Conservation (phyloP, 352 stramenopile genomes). For the Achlya hypogyna region DNA sequence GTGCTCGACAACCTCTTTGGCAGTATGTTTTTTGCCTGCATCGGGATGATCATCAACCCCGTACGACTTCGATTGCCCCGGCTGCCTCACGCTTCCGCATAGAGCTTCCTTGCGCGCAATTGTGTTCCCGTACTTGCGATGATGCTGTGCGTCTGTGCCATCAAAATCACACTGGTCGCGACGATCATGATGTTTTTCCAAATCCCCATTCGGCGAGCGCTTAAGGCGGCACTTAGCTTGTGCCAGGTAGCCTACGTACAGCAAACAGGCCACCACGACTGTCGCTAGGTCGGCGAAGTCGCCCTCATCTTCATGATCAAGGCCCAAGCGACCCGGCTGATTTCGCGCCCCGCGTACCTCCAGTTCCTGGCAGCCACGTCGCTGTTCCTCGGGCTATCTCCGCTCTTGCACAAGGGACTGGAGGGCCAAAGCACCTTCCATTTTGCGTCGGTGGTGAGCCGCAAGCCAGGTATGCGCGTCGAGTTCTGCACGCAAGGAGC, state of each 20-base stretch:
- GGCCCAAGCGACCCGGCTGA: constrained; percentile 68
- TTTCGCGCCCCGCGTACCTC: constrained; percentile 72
- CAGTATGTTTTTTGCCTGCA: constrained; percentile 83
- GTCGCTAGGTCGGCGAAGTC: constrained; percentile 51
- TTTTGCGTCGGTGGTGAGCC: constrained; percentile 15
- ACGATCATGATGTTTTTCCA: constrained; percentile 74
- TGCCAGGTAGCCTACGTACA: constrained; percentile 31
- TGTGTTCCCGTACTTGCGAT: constrained; percentile 71
- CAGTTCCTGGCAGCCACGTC: constrained; percentile 72
- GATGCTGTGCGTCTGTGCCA: constrained; percentile 63
- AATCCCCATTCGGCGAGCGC: constrained; percentile 59
- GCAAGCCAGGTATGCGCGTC: neutral
- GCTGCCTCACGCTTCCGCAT: too few species aligned
- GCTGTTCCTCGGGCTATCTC: constrained; percentile 75
- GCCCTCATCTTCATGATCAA: constrained; percentile 89
- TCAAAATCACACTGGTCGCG: constrained; percentile 71
- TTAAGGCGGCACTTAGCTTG: constrained; percentile 60
- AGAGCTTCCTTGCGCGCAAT: constrained; percentile 67
- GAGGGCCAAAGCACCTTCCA: constrained; percentile 17
- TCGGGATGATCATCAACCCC: constrained; percentile 82
- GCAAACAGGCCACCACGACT: neutral
- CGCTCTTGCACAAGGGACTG: constrained; percentile 49
- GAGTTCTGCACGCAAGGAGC: neutral
- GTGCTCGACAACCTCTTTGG: constrained; percentile 84
- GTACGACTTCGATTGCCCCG: too few species aligned